Evolutionary conservation across 192 early-diverging fungal species (phyloP).

Genomic region (Entomortierella lignicola): DNA sequence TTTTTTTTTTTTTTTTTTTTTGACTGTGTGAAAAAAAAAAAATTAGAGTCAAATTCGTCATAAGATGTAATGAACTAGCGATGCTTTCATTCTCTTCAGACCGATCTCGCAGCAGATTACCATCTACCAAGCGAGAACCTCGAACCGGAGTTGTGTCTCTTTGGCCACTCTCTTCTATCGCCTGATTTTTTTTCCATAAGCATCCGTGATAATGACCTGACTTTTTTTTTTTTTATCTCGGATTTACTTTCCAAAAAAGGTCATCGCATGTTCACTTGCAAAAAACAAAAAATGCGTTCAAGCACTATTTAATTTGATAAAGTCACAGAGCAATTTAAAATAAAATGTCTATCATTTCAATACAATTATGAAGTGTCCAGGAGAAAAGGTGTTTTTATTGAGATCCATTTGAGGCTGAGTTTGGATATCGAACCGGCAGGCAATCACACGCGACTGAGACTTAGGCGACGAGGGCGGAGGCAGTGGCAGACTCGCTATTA

Average conservation of each 20-base stretch:
- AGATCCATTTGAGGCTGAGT: background rate
- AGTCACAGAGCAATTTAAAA: no score
- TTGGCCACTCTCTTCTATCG: background rate
- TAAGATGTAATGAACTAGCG: background rate
- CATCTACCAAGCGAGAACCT: conserved; percentile 19
- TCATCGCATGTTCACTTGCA: background rate
- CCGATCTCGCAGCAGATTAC: conserved; percentile 1
- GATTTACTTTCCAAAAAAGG: background rate
- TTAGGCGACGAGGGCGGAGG: conserved; percentile 85
- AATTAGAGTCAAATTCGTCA: background rate
- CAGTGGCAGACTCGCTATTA: conserved; percentile 79
- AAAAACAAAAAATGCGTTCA: no score
- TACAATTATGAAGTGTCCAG: background rate
- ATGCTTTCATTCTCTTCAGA: background rate
- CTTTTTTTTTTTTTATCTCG: background rate
- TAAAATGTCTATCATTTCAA: background rate
- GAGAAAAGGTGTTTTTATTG: background rate
- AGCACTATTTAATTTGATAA: no score
- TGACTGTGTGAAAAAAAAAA: background rate
- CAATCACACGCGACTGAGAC: background rate
- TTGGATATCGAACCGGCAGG: conserved; percentile 1
- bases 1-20: background rate
- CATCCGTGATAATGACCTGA: no score
- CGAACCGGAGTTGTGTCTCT: conserved; percentile 15
- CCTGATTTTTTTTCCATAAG: conserved; percentile 22